phyloP scores from a whole-genome alignment of 2,329 filamentous ascomycete species.

The Alternaria dauci region DNA sequence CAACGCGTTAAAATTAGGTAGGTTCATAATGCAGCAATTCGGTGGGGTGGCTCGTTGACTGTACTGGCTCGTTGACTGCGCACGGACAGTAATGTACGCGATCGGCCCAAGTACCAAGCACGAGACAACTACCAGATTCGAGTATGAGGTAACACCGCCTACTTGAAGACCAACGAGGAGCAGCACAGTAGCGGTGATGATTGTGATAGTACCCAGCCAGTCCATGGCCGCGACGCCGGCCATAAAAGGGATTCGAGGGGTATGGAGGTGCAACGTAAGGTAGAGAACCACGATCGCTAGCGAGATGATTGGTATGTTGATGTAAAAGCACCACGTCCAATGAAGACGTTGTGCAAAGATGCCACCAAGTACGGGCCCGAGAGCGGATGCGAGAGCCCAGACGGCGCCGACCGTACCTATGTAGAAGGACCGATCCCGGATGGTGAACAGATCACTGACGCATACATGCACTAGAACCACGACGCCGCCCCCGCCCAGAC shows the following conservation, averaged over 20 bases:
- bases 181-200: conserved; percentile 59
- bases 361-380: conserved; percentile 64
- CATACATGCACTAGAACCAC: conserved; percentile 62
- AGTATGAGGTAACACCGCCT: conserved; percentile 60
- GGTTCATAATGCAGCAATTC: no score
- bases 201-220: conserved; percentile 61
- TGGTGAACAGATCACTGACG: conserved; percentile 63
- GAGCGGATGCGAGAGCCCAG: conserved; percentile 64
- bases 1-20: no score
- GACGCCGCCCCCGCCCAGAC: conserved; percentile 63
- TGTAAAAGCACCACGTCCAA: conserved; percentile 63
- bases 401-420: conserved; percentile 61
- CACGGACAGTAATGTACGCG: conserved; percentile 42
- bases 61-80: no score
- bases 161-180: conserved; percentile 63
- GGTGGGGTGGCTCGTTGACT: no score
- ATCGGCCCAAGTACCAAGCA: conserved; percentile 59
- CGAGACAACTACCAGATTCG: conserved; percentile 59
- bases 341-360: conserved; percentile 55
- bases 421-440: conserved; percentile 57
- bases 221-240: conserved; percentile 61
- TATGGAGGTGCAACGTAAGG: conserved; percentile 62
- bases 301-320: conserved; percentile 58
- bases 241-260: conserved; percentile 58
- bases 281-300: conserved; percentile 59